Evolutionary conservation across 1,139 yeast species (phyloP).

Genomic region (Magnusiomyces sp.): DNA sequence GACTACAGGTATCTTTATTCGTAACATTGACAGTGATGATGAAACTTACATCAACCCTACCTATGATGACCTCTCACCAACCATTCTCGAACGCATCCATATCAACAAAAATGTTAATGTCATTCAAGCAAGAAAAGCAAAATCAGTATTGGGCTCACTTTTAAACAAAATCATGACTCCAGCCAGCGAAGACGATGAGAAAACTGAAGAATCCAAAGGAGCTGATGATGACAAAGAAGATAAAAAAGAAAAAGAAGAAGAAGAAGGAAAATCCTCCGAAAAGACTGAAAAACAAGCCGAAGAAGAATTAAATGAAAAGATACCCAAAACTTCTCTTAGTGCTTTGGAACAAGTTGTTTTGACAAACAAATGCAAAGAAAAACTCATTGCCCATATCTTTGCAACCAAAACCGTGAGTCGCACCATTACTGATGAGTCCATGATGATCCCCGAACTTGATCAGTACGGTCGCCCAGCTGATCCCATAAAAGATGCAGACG

Average conservation of each 20-base stretch:
- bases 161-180: conserved; percentile 6
- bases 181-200: conserved; percentile 20
- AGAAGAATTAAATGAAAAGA: too few species aligned
- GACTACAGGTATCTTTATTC: conserved; percentile 74
- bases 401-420: conserved; percentile 55
- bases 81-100: neutral
- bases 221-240: conserved; percentile 27
- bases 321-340: too few species aligned
- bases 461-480: conserved; percentile 22
- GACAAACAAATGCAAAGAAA: conserved; percentile 40
- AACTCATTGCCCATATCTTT: conserved; percentile 72
- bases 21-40: conserved; percentile 29
- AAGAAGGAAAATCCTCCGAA: neutral
- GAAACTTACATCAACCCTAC: conserved; percentile 3
- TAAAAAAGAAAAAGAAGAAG: conserved; percentile 16
- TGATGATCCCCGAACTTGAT: conserved; percentile 48
- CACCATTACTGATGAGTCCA: conserved; percentile 52
- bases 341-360: conserved; percentile 35
- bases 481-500: conserved; percentile 19
- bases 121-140: neutral
- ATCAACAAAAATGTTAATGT: neutral
- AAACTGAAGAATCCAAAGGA: conserved; percentile 20
- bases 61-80: neutral
- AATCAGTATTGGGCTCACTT: neutral
- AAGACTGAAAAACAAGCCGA: neutral